Conservation (phyloP, 495 filamentous ascomycete species). For the Umbilicaria muhlenbergii region DNA sequence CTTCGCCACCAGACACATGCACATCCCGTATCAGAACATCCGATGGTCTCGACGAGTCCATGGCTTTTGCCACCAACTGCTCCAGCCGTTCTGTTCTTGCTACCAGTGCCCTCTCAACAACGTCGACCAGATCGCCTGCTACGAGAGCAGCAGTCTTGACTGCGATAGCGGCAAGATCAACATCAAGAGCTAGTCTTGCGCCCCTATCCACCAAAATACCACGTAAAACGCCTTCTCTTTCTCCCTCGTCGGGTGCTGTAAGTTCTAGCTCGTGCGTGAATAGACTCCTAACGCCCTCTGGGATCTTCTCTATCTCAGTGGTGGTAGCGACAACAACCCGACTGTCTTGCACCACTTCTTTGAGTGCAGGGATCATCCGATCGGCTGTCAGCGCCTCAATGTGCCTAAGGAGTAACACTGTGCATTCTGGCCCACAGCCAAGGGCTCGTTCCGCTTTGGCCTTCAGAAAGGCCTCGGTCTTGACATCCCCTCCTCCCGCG, state of each 20-base stretch:
- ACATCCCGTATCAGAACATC: conserved; percentile 60
- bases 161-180: conserved; percentile 68
- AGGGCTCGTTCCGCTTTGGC: conserved; percentile 78
- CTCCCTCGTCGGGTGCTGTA: conserved; percentile 79
- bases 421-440: conserved; percentile 68
- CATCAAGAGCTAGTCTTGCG: conserved; percentile 57
- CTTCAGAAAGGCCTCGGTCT: conserved; percentile 79
- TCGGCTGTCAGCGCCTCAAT: conserved; percentile 85
- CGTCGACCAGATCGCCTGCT: conserved; percentile 84
- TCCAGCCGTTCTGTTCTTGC: conserved; percentile 62
- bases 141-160: conserved; percentile 93
- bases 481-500: conserved; percentile 73
- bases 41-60: neutral
- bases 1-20: conserved; percentile 73
- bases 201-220: conserved; percentile 61
- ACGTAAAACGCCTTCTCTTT: conserved; percentile 72
- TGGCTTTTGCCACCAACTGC: conserved; percentile 34
- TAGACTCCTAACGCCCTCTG: conserved; percentile 72
- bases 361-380: conserved; percentile 68
- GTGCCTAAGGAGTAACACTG: conserved; percentile 70
- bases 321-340: conserved; percentile 84
- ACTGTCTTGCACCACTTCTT: conserved; percentile 55
- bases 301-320: conserved; percentile 83
- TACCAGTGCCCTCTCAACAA: conserved; percentile 75
- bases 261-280: conserved; percentile 96